Evolutionary conservation across 176 grass and related monocot species (phyloP), one percentile per base, ranked within the genome.

Genomic region (Musa itinerans): DNA sequence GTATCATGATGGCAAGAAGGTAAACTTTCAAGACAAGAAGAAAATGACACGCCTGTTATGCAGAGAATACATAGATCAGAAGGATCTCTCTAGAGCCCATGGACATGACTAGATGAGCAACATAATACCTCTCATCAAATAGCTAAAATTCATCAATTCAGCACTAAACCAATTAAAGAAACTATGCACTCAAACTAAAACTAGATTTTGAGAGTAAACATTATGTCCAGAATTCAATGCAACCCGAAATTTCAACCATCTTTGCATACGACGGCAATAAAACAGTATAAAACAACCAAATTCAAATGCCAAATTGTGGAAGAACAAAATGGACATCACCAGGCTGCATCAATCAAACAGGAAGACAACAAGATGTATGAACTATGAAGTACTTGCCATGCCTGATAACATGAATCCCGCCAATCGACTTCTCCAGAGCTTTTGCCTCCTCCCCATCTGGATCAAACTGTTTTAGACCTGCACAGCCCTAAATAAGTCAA

Each of bases 391-490:
- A 80, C 78, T 80, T 80, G 78, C 78, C 94, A 93, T 98, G 90
- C 78, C 90, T 89, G 71, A 98, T 91, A 78, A 93, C 90, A 87
- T 80, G 82, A 87, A 98, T 76, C 61, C 90, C 90, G 23, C 86
- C 83, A 54, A 97, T 91, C 55, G 80, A 73, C 34, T 87, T 84
- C 83, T 98, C 94, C 9, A 98, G 83, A 23, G 50, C 78, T 76
- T 26, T 79, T 7, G 94, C 90, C 29, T 91, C 94, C 3, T 58
- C 51, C 5, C 88, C 94, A 76, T 98, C 86, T 13, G 90, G 90
- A 84, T 98, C 94, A 83, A 86, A 98, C 82, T 98, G 61, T 72
- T 69, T 81, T 54, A 98, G 78, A 69, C 94, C 93, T 96, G 77
- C 22, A 26, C n/a, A 78, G 10, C 20, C 56, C 66, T 55, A 26